phyloP scores from a whole-genome alignment of 495 filamentous ascomycete genomes.

The Penicillium lagena region DNA sequence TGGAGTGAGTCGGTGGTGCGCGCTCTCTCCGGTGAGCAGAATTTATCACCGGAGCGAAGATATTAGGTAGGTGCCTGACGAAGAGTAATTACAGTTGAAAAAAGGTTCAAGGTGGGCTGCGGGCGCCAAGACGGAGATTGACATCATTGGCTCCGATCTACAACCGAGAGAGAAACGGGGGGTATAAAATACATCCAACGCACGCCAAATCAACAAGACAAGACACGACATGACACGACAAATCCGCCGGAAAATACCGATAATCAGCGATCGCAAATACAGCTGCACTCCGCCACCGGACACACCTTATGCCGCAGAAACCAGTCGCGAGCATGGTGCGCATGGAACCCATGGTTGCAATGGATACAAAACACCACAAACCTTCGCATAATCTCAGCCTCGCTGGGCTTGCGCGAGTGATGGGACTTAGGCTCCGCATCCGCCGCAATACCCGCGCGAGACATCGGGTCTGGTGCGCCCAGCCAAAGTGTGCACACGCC shows the following conservation, averaged over 20 bases:
- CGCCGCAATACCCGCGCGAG: conserved; percentile 47
- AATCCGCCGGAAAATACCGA: background rate
- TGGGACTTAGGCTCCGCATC: conserved; percentile 26
- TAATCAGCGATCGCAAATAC: conserved; percentile 57
- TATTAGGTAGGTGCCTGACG: background rate
- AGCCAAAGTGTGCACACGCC: conserved; percentile 82
- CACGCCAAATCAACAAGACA: background rate
- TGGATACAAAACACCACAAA: conserved; percentile 76
- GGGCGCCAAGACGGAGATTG: too few relatives aligned
- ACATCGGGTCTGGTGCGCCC: conserved; percentile 67
- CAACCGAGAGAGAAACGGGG: background rate
- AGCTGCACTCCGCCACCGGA: conserved; percentile 83
- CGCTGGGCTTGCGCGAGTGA: conserved; percentile 16
- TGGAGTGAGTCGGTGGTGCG: too few relatives aligned
- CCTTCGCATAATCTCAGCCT: conserved; percentile 36
- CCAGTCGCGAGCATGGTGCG: conserved; percentile 84
- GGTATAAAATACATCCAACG: too few relatives aligned
- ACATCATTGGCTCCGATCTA: background rate
- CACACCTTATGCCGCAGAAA: conserved; percentile 75
- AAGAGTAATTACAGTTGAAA: too few relatives aligned
- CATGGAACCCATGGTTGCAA: conserved; percentile 87
- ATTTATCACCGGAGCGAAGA: background rate
- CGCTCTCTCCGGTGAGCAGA: too few relatives aligned
- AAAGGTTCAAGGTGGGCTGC: too few relatives aligned
- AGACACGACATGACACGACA: background rate